Percentiles rank a stretch among this genome's conserved stretches.
These are phyloP conservation scores for Mycosarcoma maydis DNA, from an alignment of 1,284 basidiomycete genomes.

Conservation along the genomic window DNA sequence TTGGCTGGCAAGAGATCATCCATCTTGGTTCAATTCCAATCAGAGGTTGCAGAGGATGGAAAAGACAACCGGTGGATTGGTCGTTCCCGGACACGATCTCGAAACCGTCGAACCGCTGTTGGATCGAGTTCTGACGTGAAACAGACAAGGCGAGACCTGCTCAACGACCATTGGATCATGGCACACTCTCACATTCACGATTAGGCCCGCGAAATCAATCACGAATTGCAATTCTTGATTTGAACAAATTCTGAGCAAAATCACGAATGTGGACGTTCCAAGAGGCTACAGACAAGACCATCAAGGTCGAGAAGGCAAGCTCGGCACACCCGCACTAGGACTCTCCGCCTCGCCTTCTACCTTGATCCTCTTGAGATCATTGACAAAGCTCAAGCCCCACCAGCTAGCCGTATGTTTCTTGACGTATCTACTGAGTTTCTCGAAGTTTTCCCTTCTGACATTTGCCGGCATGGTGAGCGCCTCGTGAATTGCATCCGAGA, in stretches of 20 bases:
- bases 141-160: neutral
- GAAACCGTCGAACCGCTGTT: slow-evolving; percentile 35
- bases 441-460: slow-evolving; percentile 85
- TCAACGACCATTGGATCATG: too few relatives aligned
- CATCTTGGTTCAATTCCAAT: slow-evolving; percentile 57
- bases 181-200: too few relatives aligned
- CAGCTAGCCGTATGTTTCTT: slow-evolving; percentile 65
- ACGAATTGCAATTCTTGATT: too few relatives aligned
- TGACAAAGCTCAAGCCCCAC: slow-evolving; percentile 65
- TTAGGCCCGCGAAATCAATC: too few relatives aligned
- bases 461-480: slow-evolving; percentile 88
- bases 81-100: slow-evolving; percentile 54
- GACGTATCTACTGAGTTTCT: slow-evolving; percentile 82
- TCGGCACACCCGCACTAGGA: slow-evolving; percentile 15
- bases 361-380: slow-evolving; percentile 52
- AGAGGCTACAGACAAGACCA: too few relatives aligned
- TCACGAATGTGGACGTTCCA: too few relatives aligned
- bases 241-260: too few relatives aligned
- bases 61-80: slow-evolving; percentile 41
- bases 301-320: slow-evolving; percentile 16
- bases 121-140: slow-evolving; percentile 28
- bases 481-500: slow-evolving; percentile 93
- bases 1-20: slow-evolving; percentile 56
- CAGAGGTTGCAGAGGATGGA: slow-evolving; percentile 53
- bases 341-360: slow-evolving; percentile 35